Base-by-base conservation (phyloP, 2,329 filamentous ascomycete species). In the Fusarium sp. region DNA sequence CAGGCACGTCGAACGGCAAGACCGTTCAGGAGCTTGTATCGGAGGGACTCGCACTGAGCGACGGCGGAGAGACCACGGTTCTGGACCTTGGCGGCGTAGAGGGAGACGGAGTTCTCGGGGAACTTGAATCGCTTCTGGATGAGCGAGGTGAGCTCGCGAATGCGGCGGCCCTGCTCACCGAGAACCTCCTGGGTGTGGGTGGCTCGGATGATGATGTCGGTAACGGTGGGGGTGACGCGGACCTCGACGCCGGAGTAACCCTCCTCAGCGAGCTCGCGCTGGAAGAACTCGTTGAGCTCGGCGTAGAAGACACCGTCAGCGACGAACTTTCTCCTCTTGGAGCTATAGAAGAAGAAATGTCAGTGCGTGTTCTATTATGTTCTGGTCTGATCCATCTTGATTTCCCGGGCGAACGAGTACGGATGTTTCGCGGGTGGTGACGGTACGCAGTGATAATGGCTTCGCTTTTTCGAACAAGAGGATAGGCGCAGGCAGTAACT, bases 101-200 rank as follows among this genome's bases (percentile, higher is more conserved):
- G 94, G 76, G 96, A 98, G 84, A 99, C 96, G 79, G 92, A 97
- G 93, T 98, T 98, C 89, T 98, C 95, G 86, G 96, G 95, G 92
- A 99, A 99, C 90, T 98, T 98, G 93, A 99, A 99, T 83, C 96
- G 94, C 93, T 99, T 98, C 90, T 99, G 97, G 90, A 99, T 99
- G 83, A 99, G 92, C 81, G 94, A 98, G 83, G 96, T 99, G 86
- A 99, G 94, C 90, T 99, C 96, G 85, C 96, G 95, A 86, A 99
- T 99, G 88, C 96, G 94, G 88, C 96, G 94, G 82, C 96, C 96
- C 90, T 99, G 96, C 92, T 99, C 96, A 83, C 96, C 96, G 81
- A 99, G 94, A 79, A 99, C 97, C 89, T 99, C 97, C 89, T 99
- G 96, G 83, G 96, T 99, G 92, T 99, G 96, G 82, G 96, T 99